A percentile compares a stretch with the other conserved stretches of the same genome.
These are phyloP conservation scores for Clonostachys solani DNA, from an alignment of 2,329 filamentous ascomycete genomes.

Conservation along the genomic window DNA sequence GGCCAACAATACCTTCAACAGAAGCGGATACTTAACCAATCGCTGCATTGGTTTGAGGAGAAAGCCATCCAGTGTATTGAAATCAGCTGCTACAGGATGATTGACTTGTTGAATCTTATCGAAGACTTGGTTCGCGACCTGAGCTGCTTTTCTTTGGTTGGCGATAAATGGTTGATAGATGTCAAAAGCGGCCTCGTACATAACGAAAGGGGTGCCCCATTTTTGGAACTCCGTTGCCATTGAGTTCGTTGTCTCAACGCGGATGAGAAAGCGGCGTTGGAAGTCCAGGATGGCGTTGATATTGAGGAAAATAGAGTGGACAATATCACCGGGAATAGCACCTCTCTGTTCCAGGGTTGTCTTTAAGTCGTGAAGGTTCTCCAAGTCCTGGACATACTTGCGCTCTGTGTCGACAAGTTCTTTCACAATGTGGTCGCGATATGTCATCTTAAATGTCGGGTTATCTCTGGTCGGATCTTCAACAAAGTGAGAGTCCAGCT, in stretches of 20 bases:
- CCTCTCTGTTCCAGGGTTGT: constrained; percentile 85
- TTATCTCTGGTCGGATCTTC: constrained; percentile 37
- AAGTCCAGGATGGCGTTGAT: constrained; percentile 94
- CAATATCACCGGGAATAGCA: constrained; percentile 80
- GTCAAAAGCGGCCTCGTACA: constrained; percentile 81
- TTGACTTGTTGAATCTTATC: constrained; percentile 77
- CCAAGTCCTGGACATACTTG: constrained; percentile 96
- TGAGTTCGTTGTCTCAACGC: constrained; percentile 92
- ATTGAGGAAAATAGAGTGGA: constrained; percentile 95
- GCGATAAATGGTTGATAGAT: constrained; percentile 98
- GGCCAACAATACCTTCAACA: constrained; percentile 64
- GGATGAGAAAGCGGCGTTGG: constrained; percentile 89
- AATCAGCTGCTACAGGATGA: constrained; percentile 78
- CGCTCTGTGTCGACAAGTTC: constrained; percentile 93
- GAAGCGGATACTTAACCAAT: constrained; percentile 87
- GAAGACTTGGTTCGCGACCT: constrained; percentile 79
- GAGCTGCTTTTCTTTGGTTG: constrained; percentile 88
- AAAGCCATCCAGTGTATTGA: constrained; percentile 86
- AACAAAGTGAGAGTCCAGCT: constrained; percentile 54
- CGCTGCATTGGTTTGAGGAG: constrained; percentile 95
- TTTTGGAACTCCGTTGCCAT: constrained; percentile 72
- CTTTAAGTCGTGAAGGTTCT: constrained; percentile 90
- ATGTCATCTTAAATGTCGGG: constrained; percentile 64
- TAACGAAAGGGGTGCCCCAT: constrained; percentile 89
- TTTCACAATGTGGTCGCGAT: constrained; percentile 81